Conservation (phyloP, 345 rosid genomes). For the Syzygium aqueum region DNA sequence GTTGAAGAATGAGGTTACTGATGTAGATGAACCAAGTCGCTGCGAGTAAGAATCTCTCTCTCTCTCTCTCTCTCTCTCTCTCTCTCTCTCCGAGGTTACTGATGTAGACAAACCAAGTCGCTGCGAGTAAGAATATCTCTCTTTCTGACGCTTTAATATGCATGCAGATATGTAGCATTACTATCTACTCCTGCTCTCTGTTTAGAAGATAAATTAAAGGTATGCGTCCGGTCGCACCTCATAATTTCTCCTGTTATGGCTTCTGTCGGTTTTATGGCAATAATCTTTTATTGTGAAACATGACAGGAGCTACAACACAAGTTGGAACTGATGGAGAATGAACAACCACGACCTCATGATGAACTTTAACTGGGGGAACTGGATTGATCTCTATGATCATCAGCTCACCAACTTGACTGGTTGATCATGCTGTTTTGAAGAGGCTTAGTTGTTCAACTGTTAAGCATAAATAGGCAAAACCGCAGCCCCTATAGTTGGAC, state of each 20-base stretch:
- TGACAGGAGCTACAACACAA: slow-evolving; percentile 65
- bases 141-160: neutral
- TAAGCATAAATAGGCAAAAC: neutral
- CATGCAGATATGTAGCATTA: slow-evolving; percentile 58
- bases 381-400: neutral
- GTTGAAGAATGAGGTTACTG: slow-evolving; percentile 64
- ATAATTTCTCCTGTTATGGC: neutral
- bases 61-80: neutral
- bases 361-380: slow-evolving; percentile 43
- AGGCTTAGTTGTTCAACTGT: neutral
- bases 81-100: slow-evolving; percentile 30
- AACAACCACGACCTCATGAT: slow-evolving; percentile 55
- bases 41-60: slow-evolving; percentile 65
- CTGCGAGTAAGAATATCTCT: slow-evolving; percentile 63
- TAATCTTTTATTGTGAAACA: neutral
- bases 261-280: neutral
- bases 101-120: slow-evolving; percentile 98
- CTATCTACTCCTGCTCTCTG: slow-evolving; percentile 41
- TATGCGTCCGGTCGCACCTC: slow-evolving; percentile 6
- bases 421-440: neutral
- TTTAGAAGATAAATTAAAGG: slow-evolving; percentile 69
- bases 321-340: slow-evolving; percentile 53
- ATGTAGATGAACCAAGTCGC: slow-evolving; percentile 96
- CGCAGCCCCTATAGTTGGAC: neutral
- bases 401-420: neutral